phyloP scores from a whole-genome alignment of 257 asterid species.

The Solanum tarijense region DNA sequence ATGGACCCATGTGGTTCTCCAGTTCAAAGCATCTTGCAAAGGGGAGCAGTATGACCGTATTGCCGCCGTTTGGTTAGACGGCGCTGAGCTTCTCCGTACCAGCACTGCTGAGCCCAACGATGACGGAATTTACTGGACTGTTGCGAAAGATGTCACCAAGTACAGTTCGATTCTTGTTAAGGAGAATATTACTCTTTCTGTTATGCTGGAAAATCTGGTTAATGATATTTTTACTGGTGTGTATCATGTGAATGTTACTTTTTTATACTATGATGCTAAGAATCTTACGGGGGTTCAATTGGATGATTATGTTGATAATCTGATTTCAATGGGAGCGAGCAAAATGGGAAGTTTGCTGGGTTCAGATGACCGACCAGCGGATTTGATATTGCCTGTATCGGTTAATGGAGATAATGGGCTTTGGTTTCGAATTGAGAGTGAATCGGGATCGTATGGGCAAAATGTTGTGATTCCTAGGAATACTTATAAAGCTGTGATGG shows the following conservation, averaged over 20 bases:
- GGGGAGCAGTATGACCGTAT: conserved; percentile 78
- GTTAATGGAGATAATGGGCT: conserved; percentile 39
- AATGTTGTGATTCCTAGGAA: conserved; percentile 42
- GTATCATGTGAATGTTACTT: conserved; percentile 42
- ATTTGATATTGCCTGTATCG: conserved; percentile 62
- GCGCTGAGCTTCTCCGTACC: conserved; percentile 80
- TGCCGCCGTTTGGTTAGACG: conserved; percentile 78
- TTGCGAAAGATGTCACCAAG: conserved; percentile 60
- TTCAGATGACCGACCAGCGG: conserved; percentile 50
- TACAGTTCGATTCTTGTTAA: conserved; percentile 49
- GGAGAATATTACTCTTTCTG: conserved; percentile 42
- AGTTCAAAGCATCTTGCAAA: conserved; percentile 44
- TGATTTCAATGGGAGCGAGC: neutral
- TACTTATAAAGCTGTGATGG: conserved; percentile 66
- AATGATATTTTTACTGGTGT: conserved; percentile 53
- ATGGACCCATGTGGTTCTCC: conserved; percentile 57
- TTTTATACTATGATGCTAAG: conserved; percentile 34
- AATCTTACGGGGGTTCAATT: neutral
- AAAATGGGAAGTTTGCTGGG: conserved; percentile 8
- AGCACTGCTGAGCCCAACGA: conserved; percentile 72
- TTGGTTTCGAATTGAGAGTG: conserved; percentile 66
- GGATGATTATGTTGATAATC: neutral
- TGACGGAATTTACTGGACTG: conserved; percentile 52
- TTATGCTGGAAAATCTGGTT: conserved; percentile 76
- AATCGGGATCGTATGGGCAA: conserved; percentile 23